These are phyloP conservation scores for Kwoniella sp. DNA, from an alignment of 768 basidiomycete genomes.

Conservation along the genomic window DNA sequence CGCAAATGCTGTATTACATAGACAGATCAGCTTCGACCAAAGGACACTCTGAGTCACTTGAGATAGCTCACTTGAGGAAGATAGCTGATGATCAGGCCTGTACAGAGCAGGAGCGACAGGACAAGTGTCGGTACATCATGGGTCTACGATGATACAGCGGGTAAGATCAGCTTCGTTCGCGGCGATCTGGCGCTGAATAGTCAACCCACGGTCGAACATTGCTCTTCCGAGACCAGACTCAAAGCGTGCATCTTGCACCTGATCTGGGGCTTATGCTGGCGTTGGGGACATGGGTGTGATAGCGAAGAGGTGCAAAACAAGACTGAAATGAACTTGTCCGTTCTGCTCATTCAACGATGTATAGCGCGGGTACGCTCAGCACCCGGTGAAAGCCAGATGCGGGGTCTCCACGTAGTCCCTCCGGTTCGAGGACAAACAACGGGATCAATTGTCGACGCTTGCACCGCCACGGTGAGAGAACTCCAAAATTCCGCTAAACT, in stretches of 20 bases:
- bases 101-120: constrained; percentile 67
- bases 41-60: constrained; percentile 10
- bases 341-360: no score
- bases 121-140: constrained; percentile 73
- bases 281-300: no score
- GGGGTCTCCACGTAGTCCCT: constrained; percentile 1
- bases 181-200: not conserved
- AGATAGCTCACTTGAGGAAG: constrained; percentile 68
- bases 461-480: not conserved
- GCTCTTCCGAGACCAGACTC: not conserved
- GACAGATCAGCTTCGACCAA: no score
- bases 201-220: not conserved
- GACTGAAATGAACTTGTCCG: no score
- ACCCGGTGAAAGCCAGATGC: no score
- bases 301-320: no score
- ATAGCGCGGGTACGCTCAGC: no score
- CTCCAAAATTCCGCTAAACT: constrained; percentile 18
- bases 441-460: constrained; percentile 1
- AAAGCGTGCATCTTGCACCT: no score
- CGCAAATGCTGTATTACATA: no score
- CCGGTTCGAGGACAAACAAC: not conserved
- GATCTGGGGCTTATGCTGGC: not conserved
- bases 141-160: constrained; percentile 57
- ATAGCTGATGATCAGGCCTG: constrained; percentile 80
- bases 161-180: not conserved